Percentiles rank a stretch among this genome's conserved stretches.
Conservation (phyloP, 257 asterid genomes). For the Fraxinus quadrangulata region DNA sequence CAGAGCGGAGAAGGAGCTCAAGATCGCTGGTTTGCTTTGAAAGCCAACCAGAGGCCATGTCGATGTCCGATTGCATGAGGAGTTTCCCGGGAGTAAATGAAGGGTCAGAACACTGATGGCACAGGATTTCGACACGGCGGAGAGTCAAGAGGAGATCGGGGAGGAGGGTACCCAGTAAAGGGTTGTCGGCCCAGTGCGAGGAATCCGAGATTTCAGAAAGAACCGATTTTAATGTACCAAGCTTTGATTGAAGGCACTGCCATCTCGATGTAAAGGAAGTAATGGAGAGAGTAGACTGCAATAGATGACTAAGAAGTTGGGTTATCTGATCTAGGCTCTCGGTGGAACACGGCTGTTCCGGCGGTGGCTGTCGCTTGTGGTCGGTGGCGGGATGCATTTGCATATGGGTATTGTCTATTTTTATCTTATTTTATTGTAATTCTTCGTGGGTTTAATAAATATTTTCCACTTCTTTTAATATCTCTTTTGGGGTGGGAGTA, state of each 20-base stretch:
- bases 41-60: constrained; percentile 86
- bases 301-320: constrained; percentile 44
- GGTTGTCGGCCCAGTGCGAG: constrained; percentile 80
- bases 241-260: constrained; percentile 70
- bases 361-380: constrained; percentile 21
- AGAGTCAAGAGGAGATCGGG: constrained; percentile 62
- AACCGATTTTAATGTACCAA: constrained; percentile 46
- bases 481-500: not conserved
- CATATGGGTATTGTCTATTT: not conserved
- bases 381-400: constrained; percentile 46
- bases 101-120: constrained; percentile 50
- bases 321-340: constrained; percentile 41
- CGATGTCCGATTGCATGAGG: constrained; percentile 95
- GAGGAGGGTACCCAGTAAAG: constrained; percentile 54
- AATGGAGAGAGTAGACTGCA: constrained; percentile 56
- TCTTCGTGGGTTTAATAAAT: not conserved
- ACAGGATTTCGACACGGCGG: constrained; percentile 57
- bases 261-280: constrained; percentile 65
- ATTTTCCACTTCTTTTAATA: not conserved
- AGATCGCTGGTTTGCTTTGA: constrained; percentile 67
- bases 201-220: constrained; percentile 58
- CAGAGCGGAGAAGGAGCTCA: constrained; percentile 79
- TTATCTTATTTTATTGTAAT: not conserved
- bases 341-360: constrained; percentile 39
- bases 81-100: constrained; percentile 67